A percentile compares a stretch with the other conserved stretches of the same genome.
These are phyloP conservation scores for Malassezia slooffiae DNA, from an alignment of 1,284 basidiomycete species.

Conservation along the genomic window DNA sequence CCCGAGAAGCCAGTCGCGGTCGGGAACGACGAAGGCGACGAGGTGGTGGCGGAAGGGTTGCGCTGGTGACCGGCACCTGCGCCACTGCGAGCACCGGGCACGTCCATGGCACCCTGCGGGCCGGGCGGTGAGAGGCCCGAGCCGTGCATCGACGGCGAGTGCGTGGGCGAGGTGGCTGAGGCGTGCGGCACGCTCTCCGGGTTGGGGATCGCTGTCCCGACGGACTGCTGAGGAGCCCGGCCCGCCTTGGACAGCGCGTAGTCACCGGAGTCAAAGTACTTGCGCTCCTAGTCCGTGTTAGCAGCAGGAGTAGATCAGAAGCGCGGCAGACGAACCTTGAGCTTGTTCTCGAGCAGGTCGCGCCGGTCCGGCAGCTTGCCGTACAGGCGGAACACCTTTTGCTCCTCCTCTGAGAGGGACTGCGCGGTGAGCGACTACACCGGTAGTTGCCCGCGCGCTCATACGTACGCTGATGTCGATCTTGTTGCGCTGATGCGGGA, in stretches of 20 bases:
- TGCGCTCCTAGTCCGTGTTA: conserved; percentile 64
- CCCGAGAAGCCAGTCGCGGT: conserved; percentile 5
- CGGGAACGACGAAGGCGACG: conserved; percentile 11
- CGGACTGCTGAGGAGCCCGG: conserved; percentile 69
- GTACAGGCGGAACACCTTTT: conserved; percentile 85
- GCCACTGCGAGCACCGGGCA: conserved; percentile 10
- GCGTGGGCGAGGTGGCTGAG: conserved; percentile 27
- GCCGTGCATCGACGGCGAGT: conserved; percentile 6
- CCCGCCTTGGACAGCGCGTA: conserved; percentile 93
- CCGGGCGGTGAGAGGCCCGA: conserved; percentile 5
- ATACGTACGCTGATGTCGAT: conserved; percentile 70
- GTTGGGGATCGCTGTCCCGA: conserved; percentile 87
- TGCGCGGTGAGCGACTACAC: conserved; percentile 44
- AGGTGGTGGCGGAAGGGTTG: conserved; percentile 2
- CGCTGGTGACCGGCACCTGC: too few species aligned
- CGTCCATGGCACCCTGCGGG: conserved; percentile 4
- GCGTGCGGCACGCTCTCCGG: conserved; percentile 57
- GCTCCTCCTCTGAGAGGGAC: conserved; percentile 79
- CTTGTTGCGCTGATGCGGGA: conserved; percentile 73
- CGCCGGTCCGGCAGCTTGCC: conserved; percentile 87
- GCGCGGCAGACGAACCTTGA: conserved; percentile 57
- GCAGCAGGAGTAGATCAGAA: too few species aligned
- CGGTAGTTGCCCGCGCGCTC: too few species aligned
- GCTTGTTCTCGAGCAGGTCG: conserved; percentile 83
- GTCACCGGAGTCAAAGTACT: conserved; percentile 96